Conservation (phyloP, 139 green algal species). For the Haematococcus sp. region DNA sequence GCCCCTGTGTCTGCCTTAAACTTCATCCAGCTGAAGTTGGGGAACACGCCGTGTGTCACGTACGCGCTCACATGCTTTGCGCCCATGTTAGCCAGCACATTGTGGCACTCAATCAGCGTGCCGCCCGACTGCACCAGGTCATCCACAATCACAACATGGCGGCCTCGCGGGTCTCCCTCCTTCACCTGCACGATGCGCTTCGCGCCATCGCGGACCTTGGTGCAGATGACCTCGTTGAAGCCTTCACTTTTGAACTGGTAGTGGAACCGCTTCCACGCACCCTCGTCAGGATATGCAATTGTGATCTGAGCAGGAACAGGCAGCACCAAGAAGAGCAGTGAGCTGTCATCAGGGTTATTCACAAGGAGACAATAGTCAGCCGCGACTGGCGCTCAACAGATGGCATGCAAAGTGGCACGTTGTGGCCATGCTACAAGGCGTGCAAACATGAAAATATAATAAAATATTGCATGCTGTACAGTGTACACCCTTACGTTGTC, state of each 20-base stretch:
- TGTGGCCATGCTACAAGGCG: no score
- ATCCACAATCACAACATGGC: conserved; percentile 98
- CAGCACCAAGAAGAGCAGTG: no score
- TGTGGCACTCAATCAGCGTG: conserved; percentile 95
- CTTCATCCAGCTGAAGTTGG: conserved; percentile 79
- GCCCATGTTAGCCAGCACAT: conserved; percentile 69
- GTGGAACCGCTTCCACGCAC: conserved; percentile 98
- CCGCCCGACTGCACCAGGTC: conserved; percentile 96
- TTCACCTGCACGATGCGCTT: conserved; percentile 97
- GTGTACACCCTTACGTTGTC: conserved; percentile 49
- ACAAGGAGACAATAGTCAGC: no score
- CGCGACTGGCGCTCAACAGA: no score
- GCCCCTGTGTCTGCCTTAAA: conserved; percentile 63
- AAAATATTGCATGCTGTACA: neutral
- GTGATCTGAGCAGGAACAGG: conserved; percentile 57
- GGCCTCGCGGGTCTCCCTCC: conserved; percentile 81
- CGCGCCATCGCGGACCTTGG: conserved; percentile 93
- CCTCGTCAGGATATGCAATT: conserved; percentile 98
- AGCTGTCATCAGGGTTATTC: no score
- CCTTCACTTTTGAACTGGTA: conserved; percentile 80
- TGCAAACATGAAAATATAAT: no score
- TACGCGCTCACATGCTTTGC: conserved; percentile 89
- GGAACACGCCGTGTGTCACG: conserved; percentile 97
- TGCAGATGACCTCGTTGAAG: conserved; percentile 96
- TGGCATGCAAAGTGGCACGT: no score